Percentiles rank a stretch among this genome's conserved stretches.
phyloP scores from a whole-genome alignment of 768 basidiomycete genomes.

The Kwoniella pini region DNA sequence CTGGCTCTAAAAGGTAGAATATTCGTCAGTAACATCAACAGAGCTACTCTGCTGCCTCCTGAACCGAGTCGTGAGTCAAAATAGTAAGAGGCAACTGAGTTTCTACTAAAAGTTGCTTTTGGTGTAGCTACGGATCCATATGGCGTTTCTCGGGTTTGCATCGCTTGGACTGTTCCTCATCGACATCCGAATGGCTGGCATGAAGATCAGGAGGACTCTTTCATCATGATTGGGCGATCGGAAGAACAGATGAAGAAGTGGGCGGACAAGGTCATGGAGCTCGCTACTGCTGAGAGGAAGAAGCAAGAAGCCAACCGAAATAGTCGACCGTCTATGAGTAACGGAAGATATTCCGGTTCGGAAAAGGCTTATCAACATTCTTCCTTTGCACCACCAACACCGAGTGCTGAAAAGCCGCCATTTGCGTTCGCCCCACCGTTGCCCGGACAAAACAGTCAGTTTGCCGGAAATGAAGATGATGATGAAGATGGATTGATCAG shows the following conservation, averaged over 20 bases:
- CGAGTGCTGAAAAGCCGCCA: constrained; percentile 45
- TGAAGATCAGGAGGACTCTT: constrained; percentile 66
- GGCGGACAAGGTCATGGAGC: constrained; percentile 83
- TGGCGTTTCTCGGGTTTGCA: constrained; percentile 16
- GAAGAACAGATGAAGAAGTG: constrained; percentile 92
- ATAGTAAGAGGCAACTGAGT: too few species aligned
- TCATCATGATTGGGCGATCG: constrained; percentile 86
- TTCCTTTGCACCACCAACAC: constrained; percentile 48
- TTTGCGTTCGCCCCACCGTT: constrained; percentile 47
- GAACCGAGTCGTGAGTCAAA: constrained; percentile 61
- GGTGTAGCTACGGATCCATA: constrained; percentile 19
- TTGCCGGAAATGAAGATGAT: constrained; percentile 58
- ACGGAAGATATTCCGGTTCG: constrained; percentile 59
- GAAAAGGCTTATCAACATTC: constrained; percentile 53
- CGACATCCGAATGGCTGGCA: constrained; percentile 21
- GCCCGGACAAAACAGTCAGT: constrained; percentile 18
- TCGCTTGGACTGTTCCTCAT: constrained; percentile 30
- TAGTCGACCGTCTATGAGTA: constrained; percentile 18
- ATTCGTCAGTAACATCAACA: constrained; percentile 92
- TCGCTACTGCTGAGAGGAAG: constrained; percentile 62
- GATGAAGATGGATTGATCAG: constrained; percentile 33
- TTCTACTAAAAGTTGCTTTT: too few species aligned
- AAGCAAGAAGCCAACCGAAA: constrained; percentile 58
- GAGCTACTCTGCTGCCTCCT: constrained; percentile 67
- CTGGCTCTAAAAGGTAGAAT: constrained; percentile 93